Evolutionary conservation across 768 basidiomycete genomes (phyloP), one percentile per base, ranked within the genome.

Genomic region (Guyanaporus albipodus): DNA sequence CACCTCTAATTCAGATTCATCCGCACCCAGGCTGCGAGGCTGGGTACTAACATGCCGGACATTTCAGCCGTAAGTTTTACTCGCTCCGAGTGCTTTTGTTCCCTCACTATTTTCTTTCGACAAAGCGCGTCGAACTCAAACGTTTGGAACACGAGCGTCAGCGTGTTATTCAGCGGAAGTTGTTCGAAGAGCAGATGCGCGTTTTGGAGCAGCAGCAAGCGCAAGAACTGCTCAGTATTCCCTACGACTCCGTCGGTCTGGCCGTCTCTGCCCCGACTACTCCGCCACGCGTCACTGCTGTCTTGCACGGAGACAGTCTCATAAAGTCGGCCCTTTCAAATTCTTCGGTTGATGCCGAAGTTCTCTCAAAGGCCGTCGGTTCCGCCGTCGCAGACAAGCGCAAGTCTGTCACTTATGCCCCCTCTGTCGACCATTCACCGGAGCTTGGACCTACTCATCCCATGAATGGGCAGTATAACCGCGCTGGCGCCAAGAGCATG

Each of bases 121-220:
- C 23, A 35, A 68, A 90, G 87, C 87, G 89, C 58, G 85, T 92
- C 51, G 91, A 94, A 64, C 75, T 91, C 61, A 96, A 93, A 66
- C 87, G 92, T 56, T 70, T 88, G 54, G 69, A 67, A 48, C 91
- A 97, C 62, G 92, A 96, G 68, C 83, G 89, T 42, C 90, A 93
- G 69, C 90, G 93, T 52, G 72, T 72, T 31, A 65, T 89, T 34
- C 93, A 95, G 65, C 85, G 92, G 63, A 87, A 83, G 68, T 70
- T 90, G 59, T 98, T 97, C 67, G 94, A 98, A 69, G 91, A 95
- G 59, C 92, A 96, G 70, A 96, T 96, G 94, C 85, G 87, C 45
- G 83, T 77, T 44, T 78, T 98, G 54, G 93, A 97, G 70, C 85
- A 87, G 54, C 85, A 91, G 66, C 94, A 98, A 69, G 83, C 82